Base-by-base conservation (phyloP, 2,329 filamentous ascomycete genomes). In the Sordariomycetes sp. region DNA sequence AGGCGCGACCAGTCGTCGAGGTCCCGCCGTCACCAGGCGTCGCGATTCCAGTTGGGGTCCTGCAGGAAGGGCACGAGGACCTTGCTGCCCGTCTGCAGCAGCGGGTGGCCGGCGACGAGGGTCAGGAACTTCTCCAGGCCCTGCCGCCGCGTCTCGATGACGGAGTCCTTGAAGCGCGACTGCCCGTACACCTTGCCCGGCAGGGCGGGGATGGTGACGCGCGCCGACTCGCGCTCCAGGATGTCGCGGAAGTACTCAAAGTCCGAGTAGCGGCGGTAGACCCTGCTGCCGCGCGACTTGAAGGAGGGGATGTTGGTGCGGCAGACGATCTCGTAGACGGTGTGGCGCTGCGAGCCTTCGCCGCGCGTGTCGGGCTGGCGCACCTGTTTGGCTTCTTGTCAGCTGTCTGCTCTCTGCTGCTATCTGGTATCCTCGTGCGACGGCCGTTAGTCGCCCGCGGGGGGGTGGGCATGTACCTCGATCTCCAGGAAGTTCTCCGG, bases 161-260 rank as follows among this genome's bases (percentile, higher is more conserved):
- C 90, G 57, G 94, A 88, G 64, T 98, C 92, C 51, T 85, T 93
- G 67, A 98, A 98, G 30, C 92, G 79, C 61, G 96, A 96, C 33
- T 90, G 94, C n/a, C n/a, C n/a, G 49, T 96, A 95, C 36, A 98
- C 92, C 64, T 96, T 98, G 33, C 92, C 92, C 0, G 92, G 92
- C 43, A 98, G 66, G 5, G 92, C 90, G 1, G 92, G 92, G 52
- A 98, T 98, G 16, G 87, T 94, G 38, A 98, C 92, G 44, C 90
- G 77, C 38, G 88, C 88, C 49, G 78, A 85, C 65, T 98, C 92
- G 47, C 92, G 81, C 74, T 98, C 92, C 40, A 98, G 76, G 43
- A 96, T 94, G 61, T 98, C 92, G 55, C 92, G 85, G 61, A 98
- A 98, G 65, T 94, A 90, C 66, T 98, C 92, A 58, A 98, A 98